phyloP scores from a whole-genome alignment of 1,284 basidiomycete species.

The Sanguinoderma infundibulare region DNA sequence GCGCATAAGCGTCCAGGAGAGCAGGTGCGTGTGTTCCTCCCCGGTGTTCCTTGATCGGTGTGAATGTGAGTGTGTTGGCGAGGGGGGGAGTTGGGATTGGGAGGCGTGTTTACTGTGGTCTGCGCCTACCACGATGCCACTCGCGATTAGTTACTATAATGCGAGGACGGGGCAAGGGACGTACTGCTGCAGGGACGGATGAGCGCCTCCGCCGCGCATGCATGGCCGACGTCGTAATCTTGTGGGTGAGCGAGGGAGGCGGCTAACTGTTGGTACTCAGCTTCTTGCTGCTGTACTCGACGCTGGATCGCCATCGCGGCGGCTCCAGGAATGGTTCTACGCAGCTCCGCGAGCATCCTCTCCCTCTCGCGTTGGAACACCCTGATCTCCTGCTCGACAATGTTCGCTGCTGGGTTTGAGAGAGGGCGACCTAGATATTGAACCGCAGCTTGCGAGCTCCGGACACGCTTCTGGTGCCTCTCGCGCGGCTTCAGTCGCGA shows the following conservation, averaged over 20 bases:
- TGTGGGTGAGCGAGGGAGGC: slow-evolving; percentile 17
- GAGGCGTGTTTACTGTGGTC: slow-evolving; percentile 5
- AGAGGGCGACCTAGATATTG: slow-evolving; percentile 18
- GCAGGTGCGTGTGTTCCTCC: slow-evolving; percentile 25
- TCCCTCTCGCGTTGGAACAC: slow-evolving; percentile 11
- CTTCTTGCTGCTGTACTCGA: slow-evolving; percentile 18
- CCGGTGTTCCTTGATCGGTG: slow-evolving; percentile 1
- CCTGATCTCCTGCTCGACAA: slow-evolving; percentile 17
- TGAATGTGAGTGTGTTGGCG: not conserved
- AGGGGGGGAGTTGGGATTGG: not conserved
- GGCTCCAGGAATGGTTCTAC: not conserved
- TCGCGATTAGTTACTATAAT: not conserved
- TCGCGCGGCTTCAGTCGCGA: slow-evolving; percentile 18
- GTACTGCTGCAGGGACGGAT: slow-evolving; percentile 23
- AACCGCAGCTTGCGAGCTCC: slow-evolving; percentile 22
- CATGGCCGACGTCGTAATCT: slow-evolving; percentile 22
- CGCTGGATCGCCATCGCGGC: slow-evolving; percentile 2
- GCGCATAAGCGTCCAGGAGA: slow-evolving; percentile 26
- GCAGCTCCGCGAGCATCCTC: slow-evolving; percentile 15
- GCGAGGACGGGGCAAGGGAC: not conserved
- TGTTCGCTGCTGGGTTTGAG: slow-evolving; percentile 15
- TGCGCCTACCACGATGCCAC: slow-evolving; percentile 1
- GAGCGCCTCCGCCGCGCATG: slow-evolving; percentile 25
- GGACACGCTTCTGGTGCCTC: slow-evolving; percentile 14
- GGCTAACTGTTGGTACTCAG: slow-evolving; percentile 10